Evolutionary conservation across 768 basidiomycete species (phyloP), one percentile per base, ranked within the genome.

Genomic region (Crepidotus variabilis): DNA sequence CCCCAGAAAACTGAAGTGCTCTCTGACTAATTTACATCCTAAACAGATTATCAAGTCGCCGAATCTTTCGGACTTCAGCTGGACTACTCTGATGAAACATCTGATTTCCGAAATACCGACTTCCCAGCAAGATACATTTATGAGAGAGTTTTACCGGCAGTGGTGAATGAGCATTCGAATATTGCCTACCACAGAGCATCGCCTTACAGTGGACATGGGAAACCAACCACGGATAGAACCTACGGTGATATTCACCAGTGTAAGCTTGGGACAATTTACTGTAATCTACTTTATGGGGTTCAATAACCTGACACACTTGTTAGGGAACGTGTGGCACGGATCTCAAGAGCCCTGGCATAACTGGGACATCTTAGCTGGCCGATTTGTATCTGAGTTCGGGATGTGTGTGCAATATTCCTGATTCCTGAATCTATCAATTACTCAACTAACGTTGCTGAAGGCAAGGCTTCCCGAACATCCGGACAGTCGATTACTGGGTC

Each of bases 371-470:
- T 79, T 98, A 14, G 78, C 90, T 0, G 94, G 94, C 39, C 84
- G 96, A 34, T 98, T 98, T 72, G 91, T 98, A 23, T 94, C 91
- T 6, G 94, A 97, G 69, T 96, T 96, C 61, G 94, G 94, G 61
- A 95, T 95, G 92, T 88, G 65, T 57, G 83, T 47, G 23, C 18
- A 24, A 2, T 51, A n/a, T 24, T 20, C 33, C 47, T 32, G 20
- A 21, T 48, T 24, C n/a, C 28, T 28, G 8, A 28, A 9, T 43
- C 35, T 45, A 28, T 20, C 34, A 7, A 10, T 36, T 33, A 10
- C 13, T 23, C 47, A 22, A 45, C 33, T 49, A 35, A 43, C 45
- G 43, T 45, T 11, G 28, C 34, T 24, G 58, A 52, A 94, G 92
- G 93, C 76, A 94, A 66, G 94, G 86, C 1, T 94, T 86, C 64